Percentiles rank a stretch among this genome's conserved stretches.
Evolutionary conservation across 2,329 filamentous ascomycete genomes (phyloP).

Genomic region (Hypoxylon sp.): DNA sequence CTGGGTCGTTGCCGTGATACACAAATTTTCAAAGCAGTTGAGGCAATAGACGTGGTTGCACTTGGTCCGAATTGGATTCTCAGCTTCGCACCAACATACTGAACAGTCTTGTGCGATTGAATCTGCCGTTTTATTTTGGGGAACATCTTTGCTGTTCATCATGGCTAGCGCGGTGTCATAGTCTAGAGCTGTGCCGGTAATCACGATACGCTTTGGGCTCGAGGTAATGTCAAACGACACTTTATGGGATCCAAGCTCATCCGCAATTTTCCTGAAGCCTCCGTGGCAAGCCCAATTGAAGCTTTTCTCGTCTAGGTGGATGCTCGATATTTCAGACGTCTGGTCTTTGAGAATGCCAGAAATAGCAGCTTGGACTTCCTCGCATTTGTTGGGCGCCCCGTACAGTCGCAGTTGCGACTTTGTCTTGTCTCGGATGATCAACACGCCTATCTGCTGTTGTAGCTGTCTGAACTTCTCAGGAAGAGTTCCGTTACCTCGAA

Average conservation of each 20-base stretch:
- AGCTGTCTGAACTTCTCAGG: constrained; percentile 40
- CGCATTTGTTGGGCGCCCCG: constrained; percentile 40
- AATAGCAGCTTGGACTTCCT: constrained; percentile 35
- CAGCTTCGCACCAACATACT: constrained; percentile 54
- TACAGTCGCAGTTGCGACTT: constrained; percentile 50
- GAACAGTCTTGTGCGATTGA: constrained; percentile 44
- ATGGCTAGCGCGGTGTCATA: constrained; percentile 39
- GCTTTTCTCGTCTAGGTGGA: constrained; percentile 46
- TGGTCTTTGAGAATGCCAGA: constrained; percentile 24
- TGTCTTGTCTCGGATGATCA: constrained; percentile 48
- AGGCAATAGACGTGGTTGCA: constrained; percentile 59
- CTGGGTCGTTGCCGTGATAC: constrained; percentile 36
- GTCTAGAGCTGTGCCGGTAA: constrained; percentile 45
- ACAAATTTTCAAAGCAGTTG: constrained; percentile 55
- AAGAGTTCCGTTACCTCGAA: constrained; percentile 41
- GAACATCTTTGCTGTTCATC: background rate
- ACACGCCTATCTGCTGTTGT: constrained; percentile 41
- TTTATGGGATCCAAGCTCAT: constrained; percentile 46
- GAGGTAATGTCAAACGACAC: constrained; percentile 51
- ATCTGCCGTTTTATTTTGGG: background rate
- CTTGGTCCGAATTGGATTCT: constrained; percentile 51
- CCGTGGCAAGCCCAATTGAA: constrained; percentile 51
- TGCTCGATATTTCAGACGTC: constrained; percentile 27
- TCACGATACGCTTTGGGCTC: constrained; percentile 50
- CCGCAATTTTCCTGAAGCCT: constrained; percentile 48